These are phyloP conservation scores for Bretschneidera sinensis DNA, from an alignment of 345 rosid species.

Conservation along the genomic window DNA sequence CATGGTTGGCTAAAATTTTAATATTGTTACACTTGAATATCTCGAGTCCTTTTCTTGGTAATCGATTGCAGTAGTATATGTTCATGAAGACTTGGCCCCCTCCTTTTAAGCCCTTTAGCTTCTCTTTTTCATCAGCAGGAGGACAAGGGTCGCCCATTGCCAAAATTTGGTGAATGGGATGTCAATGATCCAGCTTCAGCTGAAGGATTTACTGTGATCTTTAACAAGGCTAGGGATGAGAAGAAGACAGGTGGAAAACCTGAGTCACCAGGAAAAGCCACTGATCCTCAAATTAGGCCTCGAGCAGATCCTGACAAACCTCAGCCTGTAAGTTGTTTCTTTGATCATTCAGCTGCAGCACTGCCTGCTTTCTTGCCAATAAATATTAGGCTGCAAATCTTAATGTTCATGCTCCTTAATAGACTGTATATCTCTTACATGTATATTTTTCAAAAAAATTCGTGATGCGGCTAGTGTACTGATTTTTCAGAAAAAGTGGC, in stretches of 20 bases:
- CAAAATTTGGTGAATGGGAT: constrained; percentile 98
- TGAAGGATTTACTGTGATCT: constrained; percentile 92
- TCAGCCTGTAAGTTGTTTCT: constrained; percentile 60
- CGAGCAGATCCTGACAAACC: constrained; percentile 65
- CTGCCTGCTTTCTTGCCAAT: too few relatives aligned
- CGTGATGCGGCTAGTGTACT: not conserved
- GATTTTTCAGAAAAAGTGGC: constrained; percentile 77
- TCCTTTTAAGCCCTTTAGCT: not conserved
- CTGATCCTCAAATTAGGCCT: constrained; percentile 43
- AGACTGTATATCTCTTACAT: not conserved
- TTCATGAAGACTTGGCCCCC: not conserved
- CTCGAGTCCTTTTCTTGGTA: not conserved
- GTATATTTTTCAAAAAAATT: not conserved
- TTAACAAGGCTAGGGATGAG: constrained; percentile 95
- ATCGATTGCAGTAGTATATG: not conserved
- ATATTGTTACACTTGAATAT: too few relatives aligned
- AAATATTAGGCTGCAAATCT: too few relatives aligned
- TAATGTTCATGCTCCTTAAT: not conserved
- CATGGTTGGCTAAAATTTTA: too few relatives aligned
- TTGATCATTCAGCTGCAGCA: not conserved
- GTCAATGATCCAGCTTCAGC: constrained; percentile 99
- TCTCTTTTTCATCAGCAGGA: constrained; percentile 18
- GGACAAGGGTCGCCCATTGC: constrained; percentile 83
- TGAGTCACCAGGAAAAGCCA: constrained; percentile 58
- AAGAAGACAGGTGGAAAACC: constrained; percentile 78